Base-by-base conservation (phyloP, 805 yeast species). In the Metschnikowia corniflorae region DNA sequence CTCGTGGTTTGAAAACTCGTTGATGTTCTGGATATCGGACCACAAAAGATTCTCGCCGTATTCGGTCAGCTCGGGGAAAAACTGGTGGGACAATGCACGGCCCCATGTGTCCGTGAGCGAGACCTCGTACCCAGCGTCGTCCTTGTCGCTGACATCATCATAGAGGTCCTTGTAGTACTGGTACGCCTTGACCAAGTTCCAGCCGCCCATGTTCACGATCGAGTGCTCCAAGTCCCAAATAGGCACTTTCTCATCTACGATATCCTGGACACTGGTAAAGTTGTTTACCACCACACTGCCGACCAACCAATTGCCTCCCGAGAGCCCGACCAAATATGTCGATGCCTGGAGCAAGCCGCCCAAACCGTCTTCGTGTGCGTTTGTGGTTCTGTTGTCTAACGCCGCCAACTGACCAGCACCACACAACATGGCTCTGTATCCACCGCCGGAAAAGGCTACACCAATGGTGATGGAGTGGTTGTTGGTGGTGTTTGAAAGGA, bases 371-470 rank as follows among this genome's bases (percentile, higher is more conserved):
- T 37, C 33, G 12, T 48, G 49, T 2, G 55, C 57, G 5, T 56
- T 58, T 12, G 38, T 29, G 2, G 93, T 80, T 47, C 94, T 68
- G 51, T 78, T 77, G 57, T 87, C 96, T 41, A 85, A 61, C 1
- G 91, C 95, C 1, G 89, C 68, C 15, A 87, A 61, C 55, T 80
- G 78, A 23, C 96, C 96, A 10, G 95, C 95, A 2, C 95, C 95
- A 39, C 71, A 63, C 29, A 87, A 69, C 89, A 87, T 85, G 22
- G 96, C 94, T 43, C 96, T 73, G 58, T 85, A 87, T 3, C 96
- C 96, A 54, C 96, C 96, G 29, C 96, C 96, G 12, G 86, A 72
- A 47, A 80, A 78, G 6, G 87, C 68, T 16, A 66, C 39, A 4
- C 78, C 88, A 28, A 82, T 64, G 32, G 70, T 66, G 39, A 74